Percentiles rank a stretch among this genome's conserved stretches.
These are phyloP conservation scores for Astragalus glycyphyllos DNA, from an alignment of 306 rosid genomes.

Conservation along the genomic window DNA sequence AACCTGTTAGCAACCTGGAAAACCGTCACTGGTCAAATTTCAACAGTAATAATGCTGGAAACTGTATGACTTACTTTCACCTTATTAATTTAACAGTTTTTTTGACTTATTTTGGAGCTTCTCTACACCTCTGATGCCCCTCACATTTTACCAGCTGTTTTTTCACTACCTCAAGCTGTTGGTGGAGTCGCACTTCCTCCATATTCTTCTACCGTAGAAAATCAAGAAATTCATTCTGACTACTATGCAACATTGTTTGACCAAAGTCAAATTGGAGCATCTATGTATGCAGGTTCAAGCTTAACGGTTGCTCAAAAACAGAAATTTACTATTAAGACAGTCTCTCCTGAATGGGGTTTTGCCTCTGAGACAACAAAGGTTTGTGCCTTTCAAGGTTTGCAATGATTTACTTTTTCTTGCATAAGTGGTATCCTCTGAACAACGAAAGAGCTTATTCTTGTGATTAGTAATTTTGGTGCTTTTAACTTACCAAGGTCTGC, in stretches of 20 bases:
- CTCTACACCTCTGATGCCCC: slow-evolving; percentile 48
- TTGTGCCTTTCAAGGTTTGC: slow-evolving; percentile 33
- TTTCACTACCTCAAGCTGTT: slow-evolving; percentile 47
- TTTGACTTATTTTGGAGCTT: slow-evolving; percentile 35
- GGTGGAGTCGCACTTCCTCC: slow-evolving; percentile 51
- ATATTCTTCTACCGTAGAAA: slow-evolving; percentile 55
- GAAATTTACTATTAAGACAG: slow-evolving; percentile 72
- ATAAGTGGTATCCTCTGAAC: slow-evolving; percentile 22
- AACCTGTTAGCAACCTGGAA: slow-evolving; percentile 52
- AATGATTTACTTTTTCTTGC: slow-evolving; percentile 26
- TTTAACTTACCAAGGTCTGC: slow-evolving; percentile 19
- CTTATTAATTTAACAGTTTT: slow-evolving; percentile 7
- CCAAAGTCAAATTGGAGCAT: slow-evolving; percentile 55
- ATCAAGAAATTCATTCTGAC: slow-evolving; percentile 53
- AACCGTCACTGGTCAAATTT: slow-evolving; percentile 57
- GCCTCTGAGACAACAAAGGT: slow-evolving; percentile 86
- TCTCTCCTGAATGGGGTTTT: slow-evolving; percentile 92
- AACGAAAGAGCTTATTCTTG: slow-evolving; percentile 17
- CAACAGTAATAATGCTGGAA: slow-evolving; percentile 45
- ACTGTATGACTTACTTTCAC: slow-evolving; percentile 54
- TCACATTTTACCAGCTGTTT: slow-evolving; percentile 60
- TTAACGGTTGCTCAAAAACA: slow-evolving; percentile 77
- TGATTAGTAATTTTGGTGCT: slow-evolving; percentile 31
- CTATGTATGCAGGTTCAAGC: slow-evolving; percentile 57
- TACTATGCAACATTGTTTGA: slow-evolving; percentile 56